A percentile compares a stretch with the other conserved stretches of the same genome.
phyloP scores from a whole-genome alignment of 495 filamentous ascomycete genomes.

The Neurospora sp. region DNA sequence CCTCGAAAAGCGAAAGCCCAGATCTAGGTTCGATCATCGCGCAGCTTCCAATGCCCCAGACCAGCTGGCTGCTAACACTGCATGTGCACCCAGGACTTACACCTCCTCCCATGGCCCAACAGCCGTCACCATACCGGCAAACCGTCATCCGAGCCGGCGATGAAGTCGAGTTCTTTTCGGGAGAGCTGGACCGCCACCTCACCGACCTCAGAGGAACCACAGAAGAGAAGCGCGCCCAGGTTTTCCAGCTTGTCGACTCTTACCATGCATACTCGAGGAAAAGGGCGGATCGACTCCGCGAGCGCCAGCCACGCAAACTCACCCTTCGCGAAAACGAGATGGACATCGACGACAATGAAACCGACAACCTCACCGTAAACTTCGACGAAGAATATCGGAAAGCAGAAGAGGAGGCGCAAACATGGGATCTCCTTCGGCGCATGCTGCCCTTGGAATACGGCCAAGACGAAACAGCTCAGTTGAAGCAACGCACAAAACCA shows the following conservation, averaged over 20 bases:
- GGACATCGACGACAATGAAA: slow-evolving; percentile 38
- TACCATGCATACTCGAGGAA: slow-evolving; percentile 32
- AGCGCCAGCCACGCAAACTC: slow-evolving; percentile 11
- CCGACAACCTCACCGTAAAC: slow-evolving; percentile 27
- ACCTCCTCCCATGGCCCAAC: slow-evolving; percentile 11
- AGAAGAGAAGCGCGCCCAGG: slow-evolving; percentile 30
- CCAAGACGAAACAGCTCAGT: slow-evolving; percentile 22
- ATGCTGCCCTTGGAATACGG: slow-evolving; percentile 43
- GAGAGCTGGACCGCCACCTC: slow-evolving; percentile 32
- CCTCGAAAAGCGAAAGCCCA: slow-evolving; percentile 8
- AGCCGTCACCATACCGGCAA: slow-evolving; percentile 17
- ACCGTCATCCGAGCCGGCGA: slow-evolving; percentile 22
- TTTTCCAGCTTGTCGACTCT: slow-evolving; percentile 33
- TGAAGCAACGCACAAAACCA: slow-evolving; percentile 6
- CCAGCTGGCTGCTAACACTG: slow-evolving; percentile 2
- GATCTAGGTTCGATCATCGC: slow-evolving; percentile 9
- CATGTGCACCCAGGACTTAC: neutral
- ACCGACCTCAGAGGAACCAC: slow-evolving; percentile 14
- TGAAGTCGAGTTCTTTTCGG: slow-evolving; percentile 37
- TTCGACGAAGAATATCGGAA: slow-evolving; percentile 24
- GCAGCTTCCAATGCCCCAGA: neutral
- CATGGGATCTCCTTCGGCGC: slow-evolving; percentile 72
- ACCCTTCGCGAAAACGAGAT: slow-evolving; percentile 39
- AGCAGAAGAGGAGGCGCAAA: slow-evolving; percentile 62
- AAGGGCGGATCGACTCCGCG: slow-evolving; percentile 27